These are phyloP conservation scores for Ephemerocybe angulata DNA, from an alignment of 768 basidiomycete species.

Conservation along the genomic window DNA sequence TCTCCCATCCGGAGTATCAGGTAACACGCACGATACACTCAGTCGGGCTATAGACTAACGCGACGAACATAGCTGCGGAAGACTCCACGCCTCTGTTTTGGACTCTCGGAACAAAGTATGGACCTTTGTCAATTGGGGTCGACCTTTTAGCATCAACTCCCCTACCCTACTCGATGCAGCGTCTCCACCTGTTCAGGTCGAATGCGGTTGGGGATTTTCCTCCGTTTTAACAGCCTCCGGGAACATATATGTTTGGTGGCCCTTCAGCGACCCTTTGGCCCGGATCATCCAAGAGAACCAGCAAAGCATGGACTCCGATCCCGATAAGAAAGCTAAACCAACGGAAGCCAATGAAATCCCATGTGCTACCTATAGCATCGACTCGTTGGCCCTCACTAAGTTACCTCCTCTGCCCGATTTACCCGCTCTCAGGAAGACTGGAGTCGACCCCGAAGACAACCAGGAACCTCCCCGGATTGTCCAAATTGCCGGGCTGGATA, in stretches of 20 bases:
- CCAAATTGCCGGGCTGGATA: conserved; percentile 78
- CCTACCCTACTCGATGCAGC: conserved; percentile 43
- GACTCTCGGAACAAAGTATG: conserved; percentile 61
- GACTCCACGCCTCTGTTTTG: conserved; percentile 65
- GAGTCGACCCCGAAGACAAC: conserved; percentile 18
- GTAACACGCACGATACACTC: conserved; percentile 30
- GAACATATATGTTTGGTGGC: conserved; percentile 76
- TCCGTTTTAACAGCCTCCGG: conserved; percentile 69
- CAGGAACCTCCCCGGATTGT: conserved; percentile 51
- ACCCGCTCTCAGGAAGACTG: conserved; percentile 17
- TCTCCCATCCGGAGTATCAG: conserved; percentile 59
- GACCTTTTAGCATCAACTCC: conserved; percentile 63
- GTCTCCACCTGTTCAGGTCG: conserved; percentile 52
- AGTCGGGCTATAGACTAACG: conserved; percentile 2
- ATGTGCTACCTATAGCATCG: conserved; percentile 59
- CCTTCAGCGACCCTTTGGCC: conserved; percentile 43
- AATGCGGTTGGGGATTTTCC: conserved; percentile 82
- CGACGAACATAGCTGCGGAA: conserved; percentile 58
- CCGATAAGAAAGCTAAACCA: conserved; percentile 32
- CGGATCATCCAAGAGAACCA: conserved; percentile 35
- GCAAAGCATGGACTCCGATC: conserved; percentile 42
- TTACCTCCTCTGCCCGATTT: conserved; percentile 61
- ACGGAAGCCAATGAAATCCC: conserved; percentile 44
- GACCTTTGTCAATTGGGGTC: conserved; percentile 76
- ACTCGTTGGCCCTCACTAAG: conserved; percentile 49